Percentiles rank a stretch among this genome's conserved stretches.
phyloP scores from a whole-genome alignment of 768 basidiomycete genomes.

The Coprinopsis strossmayeri region DNA sequence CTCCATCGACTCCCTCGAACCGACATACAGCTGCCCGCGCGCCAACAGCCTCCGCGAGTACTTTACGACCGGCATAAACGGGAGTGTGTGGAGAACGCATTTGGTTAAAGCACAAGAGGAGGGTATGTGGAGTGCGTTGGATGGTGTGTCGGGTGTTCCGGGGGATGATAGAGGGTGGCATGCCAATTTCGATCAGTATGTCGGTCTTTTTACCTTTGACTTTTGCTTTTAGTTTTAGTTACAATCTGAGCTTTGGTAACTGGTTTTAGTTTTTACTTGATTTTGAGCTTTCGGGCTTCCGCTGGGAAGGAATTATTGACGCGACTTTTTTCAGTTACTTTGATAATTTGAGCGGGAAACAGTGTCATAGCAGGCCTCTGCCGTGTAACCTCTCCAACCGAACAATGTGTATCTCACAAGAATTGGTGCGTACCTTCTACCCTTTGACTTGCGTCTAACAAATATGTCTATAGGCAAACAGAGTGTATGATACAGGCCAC shows the following conservation, averaged over 20 bases:
- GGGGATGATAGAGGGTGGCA: conserved; percentile 42
- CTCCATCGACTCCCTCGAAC: conserved; percentile 41
- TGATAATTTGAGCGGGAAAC: conserved; percentile 45
- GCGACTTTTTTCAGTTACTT: conserved; percentile 40
- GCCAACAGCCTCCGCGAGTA: conserved; percentile 26
- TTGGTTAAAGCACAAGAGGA: conserved; percentile 24
- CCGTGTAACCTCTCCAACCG: conserved; percentile 41
- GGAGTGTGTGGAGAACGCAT: conserved; percentile 35
- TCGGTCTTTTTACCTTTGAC: neutral
- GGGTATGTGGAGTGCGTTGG: conserved; percentile 33
- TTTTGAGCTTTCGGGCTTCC: too few species aligned
- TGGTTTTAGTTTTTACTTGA: too few species aligned
- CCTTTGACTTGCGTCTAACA: neutral
- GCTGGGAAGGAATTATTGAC: neutral
- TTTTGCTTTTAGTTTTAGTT: too few species aligned
- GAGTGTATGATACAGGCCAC: conserved; percentile 49
- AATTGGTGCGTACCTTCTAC: conserved; percentile 22
- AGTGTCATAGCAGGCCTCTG: conserved; percentile 38
- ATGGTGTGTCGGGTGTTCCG: conserved; percentile 35
- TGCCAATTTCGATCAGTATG: conserved; percentile 43
- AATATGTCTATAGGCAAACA: conserved; percentile 29
- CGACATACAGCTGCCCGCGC: conserved; percentile 34
- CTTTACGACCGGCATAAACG: conserved; percentile 32
- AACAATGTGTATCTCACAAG: conserved; percentile 35
- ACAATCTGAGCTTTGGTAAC: too few species aligned